phyloP scores from a whole-genome alignment of 768 basidiomycete genomes.

The Suillus fuscotomentosus region DNA sequence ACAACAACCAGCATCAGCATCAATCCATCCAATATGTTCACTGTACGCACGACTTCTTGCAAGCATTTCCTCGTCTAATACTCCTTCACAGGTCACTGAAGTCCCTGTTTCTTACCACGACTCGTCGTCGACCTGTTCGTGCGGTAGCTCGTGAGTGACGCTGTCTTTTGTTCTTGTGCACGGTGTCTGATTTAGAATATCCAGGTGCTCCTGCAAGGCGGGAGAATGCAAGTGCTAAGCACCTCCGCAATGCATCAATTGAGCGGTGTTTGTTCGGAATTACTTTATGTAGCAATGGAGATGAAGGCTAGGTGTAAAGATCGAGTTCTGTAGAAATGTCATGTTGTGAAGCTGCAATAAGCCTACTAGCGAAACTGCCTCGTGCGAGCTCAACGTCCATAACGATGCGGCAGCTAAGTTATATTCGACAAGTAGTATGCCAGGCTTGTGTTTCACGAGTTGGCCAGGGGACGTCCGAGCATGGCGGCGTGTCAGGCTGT shows the following conservation, averaged over 20 bases:
- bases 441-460: neutral
- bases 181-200: neutral
- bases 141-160: neutral
- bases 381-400: neutral
- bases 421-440: neutral
- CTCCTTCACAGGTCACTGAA: neutral
- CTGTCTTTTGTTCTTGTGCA: neutral
- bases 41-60: neutral
- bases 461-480: neutral
- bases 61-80: neutral
- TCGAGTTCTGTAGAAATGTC: neutral
- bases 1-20: neutral
- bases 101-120: neutral
- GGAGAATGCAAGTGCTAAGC: conserved; percentile 3
- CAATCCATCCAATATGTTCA: neutral
- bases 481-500: neutral
- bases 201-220: neutral
- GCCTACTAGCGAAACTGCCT: neutral
- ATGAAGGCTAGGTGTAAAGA: neutral
- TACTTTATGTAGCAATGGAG: neutral
- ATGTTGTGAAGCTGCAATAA: neutral
- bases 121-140: neutral
- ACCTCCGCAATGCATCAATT: neutral
- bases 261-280: neutral
- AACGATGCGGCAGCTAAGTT: neutral